These are phyloP conservation scores for Talaromyces piceae DNA, from an alignment of 2,329 filamentous ascomycete genomes.

Conservation along the genomic window DNA sequence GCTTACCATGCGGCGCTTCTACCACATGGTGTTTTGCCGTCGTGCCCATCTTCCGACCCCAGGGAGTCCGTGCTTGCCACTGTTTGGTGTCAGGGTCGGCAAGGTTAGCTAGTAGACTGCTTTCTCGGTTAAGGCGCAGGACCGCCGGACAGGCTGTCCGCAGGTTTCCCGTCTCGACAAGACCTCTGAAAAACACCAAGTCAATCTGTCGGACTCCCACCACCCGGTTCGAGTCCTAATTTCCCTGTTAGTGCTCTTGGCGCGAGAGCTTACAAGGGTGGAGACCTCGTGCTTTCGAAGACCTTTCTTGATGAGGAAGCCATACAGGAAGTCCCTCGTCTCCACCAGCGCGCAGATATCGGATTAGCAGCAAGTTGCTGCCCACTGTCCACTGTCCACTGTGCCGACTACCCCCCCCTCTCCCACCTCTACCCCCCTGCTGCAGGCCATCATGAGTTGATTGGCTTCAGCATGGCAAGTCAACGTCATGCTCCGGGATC, in stretches of 20 bases:
- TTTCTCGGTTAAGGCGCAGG: not conserved
- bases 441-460: not conserved
- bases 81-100: not conserved
- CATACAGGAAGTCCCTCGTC: not conserved
- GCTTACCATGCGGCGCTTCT: conserved; percentile 5
- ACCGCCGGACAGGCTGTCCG: too few species aligned
- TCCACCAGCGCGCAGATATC: not conserved
- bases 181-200: too few species aligned
- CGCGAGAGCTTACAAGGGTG: not conserved
- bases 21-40: conserved; percentile 6
- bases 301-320: not conserved
- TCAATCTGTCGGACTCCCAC: not conserved
- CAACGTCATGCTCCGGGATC: not conserved
- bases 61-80: not conserved
- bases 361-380: not conserved
- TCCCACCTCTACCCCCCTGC: not conserved
- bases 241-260: not conserved
- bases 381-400: too few species aligned
- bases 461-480: not conserved
- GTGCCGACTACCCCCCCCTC: not conserved
- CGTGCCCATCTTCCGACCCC: not conserved
- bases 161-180: too few species aligned
- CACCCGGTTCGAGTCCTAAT: too few species aligned
- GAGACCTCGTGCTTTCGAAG: not conserved
- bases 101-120: too few species aligned